These are phyloP conservation scores for Ganoderma meredithae DNA, from an alignment of 1,284 basidiomycete species.

Conservation along the genomic window DNA sequence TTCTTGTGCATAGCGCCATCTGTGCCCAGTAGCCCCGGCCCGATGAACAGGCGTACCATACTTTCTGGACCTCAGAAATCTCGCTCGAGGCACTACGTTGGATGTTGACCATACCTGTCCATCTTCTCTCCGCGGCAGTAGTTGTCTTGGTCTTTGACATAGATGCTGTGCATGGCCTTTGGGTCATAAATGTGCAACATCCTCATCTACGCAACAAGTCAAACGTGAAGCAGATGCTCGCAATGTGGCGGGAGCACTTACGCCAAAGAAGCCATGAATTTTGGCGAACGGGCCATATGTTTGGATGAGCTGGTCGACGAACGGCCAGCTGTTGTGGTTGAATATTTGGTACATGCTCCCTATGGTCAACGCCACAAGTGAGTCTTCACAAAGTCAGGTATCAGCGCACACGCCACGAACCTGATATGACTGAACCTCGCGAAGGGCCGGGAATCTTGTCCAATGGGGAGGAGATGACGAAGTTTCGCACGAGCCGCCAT, in stretches of 20 bases:
- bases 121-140: conserved; percentile 31
- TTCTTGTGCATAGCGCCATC: conserved; percentile 31
- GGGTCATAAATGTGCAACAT: conserved; percentile 36
- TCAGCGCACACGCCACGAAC: conserved; percentile 16
- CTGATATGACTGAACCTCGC: conserved; percentile 28
- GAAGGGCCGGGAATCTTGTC: conserved; percentile 36
- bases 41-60: conserved; percentile 3
- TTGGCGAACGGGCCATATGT: conserved; percentile 5
- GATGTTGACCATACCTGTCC: neutral
- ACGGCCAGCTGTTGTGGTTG: conserved; percentile 9
- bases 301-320: neutral
- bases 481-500: conserved; percentile 3
- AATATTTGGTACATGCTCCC: conserved; percentile 11
- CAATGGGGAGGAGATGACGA: conserved; percentile 20
- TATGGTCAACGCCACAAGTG: neutral
- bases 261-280: conserved; percentile 2
- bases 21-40: conserved; percentile 13
- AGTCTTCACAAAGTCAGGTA: neutral
- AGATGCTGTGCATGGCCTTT: conserved; percentile 37
- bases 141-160: conserved; percentile 41
- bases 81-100: neutral
- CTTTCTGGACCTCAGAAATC: neutral
- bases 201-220: conserved; percentile 14
- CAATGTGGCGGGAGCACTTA: neutral
- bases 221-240: neutral